Evolutionary conservation across 2,329 filamentous ascomycete species (phyloP), one percentile per base, ranked within the genome.

Genomic region (Colletotrichum nymphaeae): DNA sequence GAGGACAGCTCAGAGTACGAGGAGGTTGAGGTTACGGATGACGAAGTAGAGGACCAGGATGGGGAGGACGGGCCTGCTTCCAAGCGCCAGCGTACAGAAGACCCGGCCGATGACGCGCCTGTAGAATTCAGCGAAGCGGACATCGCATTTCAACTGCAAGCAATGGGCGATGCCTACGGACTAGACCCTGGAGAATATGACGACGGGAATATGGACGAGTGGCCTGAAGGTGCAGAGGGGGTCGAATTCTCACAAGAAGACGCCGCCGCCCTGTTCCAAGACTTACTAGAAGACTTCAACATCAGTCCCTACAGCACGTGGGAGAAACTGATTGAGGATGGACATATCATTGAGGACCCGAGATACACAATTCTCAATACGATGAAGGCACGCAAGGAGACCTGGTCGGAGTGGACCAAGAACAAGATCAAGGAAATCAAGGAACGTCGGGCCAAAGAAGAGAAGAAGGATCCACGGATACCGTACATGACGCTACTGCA

Each of bases 91-190:
- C 87, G 81, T 87, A 89, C 72, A 76, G 87, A 85, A 55, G 85
- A 77, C 11, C 83, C 84, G 46, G 87, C 91, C 4, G 92, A 84
- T 14, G 83, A 88, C 1, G 83, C 81, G 1, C 87, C 89, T 0
- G 84, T 97, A 8, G 96, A 98, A 78, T 97, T 98, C 78, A 94
- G 93, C 69, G 97, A 98, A 81, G 96, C 95, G 66, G 97, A 99
- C 79, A 97, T 99, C 77, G 95, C 94, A 46, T 95, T 93, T 80
- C 97, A 99, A 79, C 87, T 99, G 14, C 94, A 94, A 66, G 92
- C 94, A 30, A 97, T 98, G 94, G 95, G 93, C 67, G 89, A 93
- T 76, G 92, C 94, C n/a, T 95, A 95, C 77, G 94, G 91, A 1
- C 86, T 95, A 35, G 94, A 95, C 52, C 91, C 91, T 0, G 94